phyloP scores from a whole-genome alignment of 352 stramenopile species.

The Globisporangium perplexum region DNA sequence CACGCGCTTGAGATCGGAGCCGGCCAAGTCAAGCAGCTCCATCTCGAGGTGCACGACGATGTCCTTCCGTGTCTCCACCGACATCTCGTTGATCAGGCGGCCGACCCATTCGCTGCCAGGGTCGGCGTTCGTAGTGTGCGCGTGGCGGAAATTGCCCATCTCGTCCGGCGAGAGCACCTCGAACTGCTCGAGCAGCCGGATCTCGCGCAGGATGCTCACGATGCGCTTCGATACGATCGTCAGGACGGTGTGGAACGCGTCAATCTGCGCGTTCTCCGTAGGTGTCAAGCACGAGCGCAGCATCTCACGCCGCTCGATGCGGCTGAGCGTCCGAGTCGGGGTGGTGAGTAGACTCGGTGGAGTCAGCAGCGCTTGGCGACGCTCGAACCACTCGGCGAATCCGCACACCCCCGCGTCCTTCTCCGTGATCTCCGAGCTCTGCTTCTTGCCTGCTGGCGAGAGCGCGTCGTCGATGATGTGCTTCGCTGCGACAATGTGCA shows the following conservation, averaged over 20 bases:
- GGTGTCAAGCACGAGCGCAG: slow-evolving; percentile 48
- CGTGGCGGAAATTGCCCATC: slow-evolving; percentile 40
- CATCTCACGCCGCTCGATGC: slow-evolving; percentile 37
- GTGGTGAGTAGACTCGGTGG: slow-evolving; percentile 5
- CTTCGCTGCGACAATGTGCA: slow-evolving; percentile 20
- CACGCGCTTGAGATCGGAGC: slow-evolving; percentile 14
- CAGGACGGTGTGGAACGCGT: slow-evolving; percentile 48
- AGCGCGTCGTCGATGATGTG: slow-evolving; percentile 5
- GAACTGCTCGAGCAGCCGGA: slow-evolving; percentile 55
- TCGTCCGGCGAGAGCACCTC: slow-evolving; percentile 39
- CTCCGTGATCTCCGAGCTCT: background rate
- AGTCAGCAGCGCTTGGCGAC: slow-evolving; percentile 11
- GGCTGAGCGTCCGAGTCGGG: slow-evolving; percentile 18
- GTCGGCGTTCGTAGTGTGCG: slow-evolving; percentile 45
- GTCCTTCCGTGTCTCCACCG: slow-evolving; percentile 40
- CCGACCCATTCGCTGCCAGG: slow-evolving; percentile 46
- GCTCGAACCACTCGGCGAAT: slow-evolving; percentile 31
- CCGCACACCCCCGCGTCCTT: slow-evolving; percentile 10
- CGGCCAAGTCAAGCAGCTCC: slow-evolving; percentile 50
- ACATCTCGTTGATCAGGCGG: slow-evolving; percentile 47
- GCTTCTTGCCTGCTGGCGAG: background rate
- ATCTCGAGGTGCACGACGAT: slow-evolving; percentile 61
- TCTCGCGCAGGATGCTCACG: slow-evolving; percentile 44
- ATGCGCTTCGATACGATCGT: slow-evolving; percentile 49
- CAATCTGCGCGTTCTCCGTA: slow-evolving; percentile 55